Evolutionary conservation across 352 stramenopile genomes (phyloP).

Genomic region (Globisporangium takayamanum): DNA sequence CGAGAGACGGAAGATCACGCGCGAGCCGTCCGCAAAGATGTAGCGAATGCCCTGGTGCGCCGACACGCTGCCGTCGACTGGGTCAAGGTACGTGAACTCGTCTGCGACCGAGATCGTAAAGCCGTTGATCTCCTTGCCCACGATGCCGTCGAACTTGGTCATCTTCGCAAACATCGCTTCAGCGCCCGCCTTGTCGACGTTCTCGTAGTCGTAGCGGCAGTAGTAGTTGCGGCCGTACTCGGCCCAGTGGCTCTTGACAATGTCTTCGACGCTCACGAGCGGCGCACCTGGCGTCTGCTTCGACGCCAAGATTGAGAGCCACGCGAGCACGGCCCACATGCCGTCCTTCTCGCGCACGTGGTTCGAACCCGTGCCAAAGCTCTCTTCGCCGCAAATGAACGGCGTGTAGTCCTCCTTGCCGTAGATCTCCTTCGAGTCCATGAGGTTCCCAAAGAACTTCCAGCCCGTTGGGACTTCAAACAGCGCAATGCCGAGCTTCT

Average conservation of each 20-base stretch:
- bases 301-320: conserved; percentile 97
- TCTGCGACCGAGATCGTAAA: conserved; percentile 88
- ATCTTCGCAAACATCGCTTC: conserved; percentile 74
- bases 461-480: conserved; percentile 99
- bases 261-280: conserved; percentile 94
- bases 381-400: conserved; percentile 98
- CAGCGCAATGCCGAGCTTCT: conserved; percentile 91
- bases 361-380: conserved; percentile 98
- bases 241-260: conserved; percentile 95
- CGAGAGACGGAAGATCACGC: conserved; percentile 97
- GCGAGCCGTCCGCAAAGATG: conserved; percentile 92
- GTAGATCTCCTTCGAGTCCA: conserved; percentile 96
- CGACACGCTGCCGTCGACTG: conserved; percentile 95
- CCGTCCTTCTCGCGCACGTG: conserved; percentile 99
- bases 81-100: conserved; percentile 98
- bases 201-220: conserved; percentile 99
- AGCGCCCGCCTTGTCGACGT: conserved; percentile 88
- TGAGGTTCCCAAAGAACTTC: conserved; percentile 99
- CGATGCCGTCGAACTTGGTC: conserved; percentile 56
- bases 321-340: conserved; percentile 97
- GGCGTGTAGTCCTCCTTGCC: conserved; percentile 96
- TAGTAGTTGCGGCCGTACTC: conserved; percentile 99
- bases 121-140: conserved; percentile 63
- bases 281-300: conserved; percentile 82
- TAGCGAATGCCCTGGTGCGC: conserved; percentile 96